phyloP scores from a whole-genome alignment of 352 stramenopile genomes.

The Pythium aquatile region DNA sequence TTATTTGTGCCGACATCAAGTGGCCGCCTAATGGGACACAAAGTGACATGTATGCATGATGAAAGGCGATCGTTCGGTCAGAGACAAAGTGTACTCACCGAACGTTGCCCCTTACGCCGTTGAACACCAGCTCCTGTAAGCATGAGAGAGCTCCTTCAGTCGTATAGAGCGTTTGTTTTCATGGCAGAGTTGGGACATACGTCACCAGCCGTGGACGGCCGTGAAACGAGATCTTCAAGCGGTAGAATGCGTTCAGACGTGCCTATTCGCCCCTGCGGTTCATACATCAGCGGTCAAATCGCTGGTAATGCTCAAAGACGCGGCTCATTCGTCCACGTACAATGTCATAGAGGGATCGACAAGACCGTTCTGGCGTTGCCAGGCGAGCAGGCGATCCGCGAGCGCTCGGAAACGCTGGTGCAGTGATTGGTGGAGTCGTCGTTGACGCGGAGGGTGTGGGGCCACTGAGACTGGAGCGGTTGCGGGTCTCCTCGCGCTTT shows the following conservation, averaged over 20 bases:
- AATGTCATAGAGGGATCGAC: conserved; percentile 23
- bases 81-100: conserved; percentile 29
- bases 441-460: not conserved
- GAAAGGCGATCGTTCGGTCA: not conserved
- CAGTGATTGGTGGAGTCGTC: not conserved
- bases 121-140: conserved; percentile 30
- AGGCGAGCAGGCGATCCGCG: conserved; percentile 1
- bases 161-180: not conserved
- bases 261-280: conserved; percentile 10
- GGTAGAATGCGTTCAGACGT: conserved; percentile 19
- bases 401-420: conserved; percentile 11
- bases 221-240: conserved; percentile 21
- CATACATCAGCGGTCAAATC: not conserved
- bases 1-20: conserved; percentile 12
- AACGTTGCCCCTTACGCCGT: conserved; percentile 45
- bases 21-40: not conserved
- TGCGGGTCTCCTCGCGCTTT: conserved; percentile 36
- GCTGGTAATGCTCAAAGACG: not conserved
- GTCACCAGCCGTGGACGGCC: conserved; percentile 33
- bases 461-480: conserved; percentile 6
- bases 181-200: conserved; percentile 14
- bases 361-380: conserved; percentile 1
- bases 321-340: conserved; percentile 9
- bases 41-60: not conserved
- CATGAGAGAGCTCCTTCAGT: not conserved